Evolutionary conservation across 306 rosid species (phyloP).

Genomic region (Cucumis melo): DNA sequence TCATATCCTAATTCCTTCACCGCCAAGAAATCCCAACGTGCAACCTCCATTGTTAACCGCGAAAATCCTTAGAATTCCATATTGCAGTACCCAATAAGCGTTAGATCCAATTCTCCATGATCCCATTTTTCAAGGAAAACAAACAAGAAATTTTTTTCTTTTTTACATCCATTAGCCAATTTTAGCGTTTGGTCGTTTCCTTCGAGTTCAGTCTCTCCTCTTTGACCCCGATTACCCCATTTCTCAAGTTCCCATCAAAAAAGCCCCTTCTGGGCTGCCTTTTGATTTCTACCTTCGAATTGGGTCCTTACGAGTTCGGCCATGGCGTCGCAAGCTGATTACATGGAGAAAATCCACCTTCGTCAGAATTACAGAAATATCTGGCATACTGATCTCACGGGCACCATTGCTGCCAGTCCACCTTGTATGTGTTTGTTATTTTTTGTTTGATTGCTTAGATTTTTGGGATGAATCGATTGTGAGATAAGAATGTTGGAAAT

Average conservation of each 20-base stretch:
- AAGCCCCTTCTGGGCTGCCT: neutral
- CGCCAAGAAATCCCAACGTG: neutral
- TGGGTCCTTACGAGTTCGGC: neutral
- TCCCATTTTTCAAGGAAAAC: neutral
- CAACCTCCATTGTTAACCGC: neutral
- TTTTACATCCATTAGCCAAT: neutral
- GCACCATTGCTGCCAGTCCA: conserved; percentile 25
- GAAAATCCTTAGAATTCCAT: neutral
- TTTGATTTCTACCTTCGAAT: neutral
- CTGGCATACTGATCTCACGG: conserved; percentile 47
- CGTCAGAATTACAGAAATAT: conserved; percentile 42
- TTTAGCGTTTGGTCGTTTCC: neutral
- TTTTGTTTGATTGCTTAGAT: conserved; percentile 1
- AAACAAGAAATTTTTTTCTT: neutral
- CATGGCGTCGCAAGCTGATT: conserved; percentile 32
- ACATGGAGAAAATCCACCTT: conserved; percentile 41
- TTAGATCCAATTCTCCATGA: neutral
- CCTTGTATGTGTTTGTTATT: conserved; percentile 18
- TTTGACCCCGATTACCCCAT: neutral
- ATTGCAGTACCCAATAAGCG: neutral
- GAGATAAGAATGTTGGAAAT: neutral
- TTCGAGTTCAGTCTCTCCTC: neutral
- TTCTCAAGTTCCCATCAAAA: neutral
- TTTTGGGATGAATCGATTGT: neutral
- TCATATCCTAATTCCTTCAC: neutral